These are phyloP conservation scores for Dendrobium nobile DNA, from an alignment of 106 monocot species.

Conservation along the genomic window DNA sequence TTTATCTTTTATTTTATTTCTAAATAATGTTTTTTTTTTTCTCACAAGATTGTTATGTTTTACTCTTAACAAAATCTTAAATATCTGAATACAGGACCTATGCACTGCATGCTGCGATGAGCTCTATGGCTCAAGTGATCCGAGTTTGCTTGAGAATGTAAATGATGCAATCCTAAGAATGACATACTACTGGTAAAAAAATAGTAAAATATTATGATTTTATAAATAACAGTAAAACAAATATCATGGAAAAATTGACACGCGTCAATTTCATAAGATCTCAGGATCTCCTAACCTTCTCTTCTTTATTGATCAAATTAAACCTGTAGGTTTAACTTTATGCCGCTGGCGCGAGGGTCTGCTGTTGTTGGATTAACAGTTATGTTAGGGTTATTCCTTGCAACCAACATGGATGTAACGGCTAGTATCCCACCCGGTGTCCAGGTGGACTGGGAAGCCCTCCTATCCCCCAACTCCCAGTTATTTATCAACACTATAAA, in stretches of 20 bases:
- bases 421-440: constrained; percentile 51
- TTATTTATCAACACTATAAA: constrained; percentile 48
- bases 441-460: constrained; percentile 96
- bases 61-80: background rate
- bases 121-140: constrained; percentile 47
- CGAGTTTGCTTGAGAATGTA: constrained; percentile 45
- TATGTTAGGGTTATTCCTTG: constrained; percentile 67
- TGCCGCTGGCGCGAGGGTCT: constrained; percentile 85
- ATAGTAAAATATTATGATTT: background rate
- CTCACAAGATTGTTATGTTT: background rate
- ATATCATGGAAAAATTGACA: too few species aligned
- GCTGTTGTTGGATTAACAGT: constrained; percentile 76
- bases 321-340: constrained; percentile 82
- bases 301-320: too few species aligned
- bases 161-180: constrained; percentile 67
- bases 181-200: constrained; percentile 82
- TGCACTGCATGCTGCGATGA: constrained; percentile 68
- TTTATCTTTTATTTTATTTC: background rate
- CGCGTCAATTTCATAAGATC: too few species aligned
- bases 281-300: too few species aligned
- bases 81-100: constrained; percentile 39
- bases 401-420: constrained; percentile 86
- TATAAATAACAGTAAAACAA: background rate
- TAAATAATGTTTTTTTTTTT: background rate
- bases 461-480: constrained; percentile 55